Percentiles rank a stretch among this genome's conserved stretches.
Conservation (phyloP, 495 filamentous ascomycete species). For the Neurospora sp. region DNA sequence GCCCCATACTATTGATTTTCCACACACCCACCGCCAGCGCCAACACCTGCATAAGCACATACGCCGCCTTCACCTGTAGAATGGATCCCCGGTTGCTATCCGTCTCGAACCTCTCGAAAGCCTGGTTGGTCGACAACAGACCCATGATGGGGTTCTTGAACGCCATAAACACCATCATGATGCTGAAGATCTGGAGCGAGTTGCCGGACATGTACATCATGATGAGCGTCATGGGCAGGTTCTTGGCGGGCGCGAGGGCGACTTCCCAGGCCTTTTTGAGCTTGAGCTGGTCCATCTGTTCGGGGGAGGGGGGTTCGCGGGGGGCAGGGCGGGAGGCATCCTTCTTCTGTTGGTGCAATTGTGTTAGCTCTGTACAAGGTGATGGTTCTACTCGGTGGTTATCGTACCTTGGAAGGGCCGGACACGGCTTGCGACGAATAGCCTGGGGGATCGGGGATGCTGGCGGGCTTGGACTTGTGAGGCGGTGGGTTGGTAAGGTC, state of each 20-base stretch:
- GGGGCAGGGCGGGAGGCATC: constrained; percentile 29
- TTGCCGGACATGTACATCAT: constrained; percentile 99
- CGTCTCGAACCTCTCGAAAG: constrained; percentile 82
- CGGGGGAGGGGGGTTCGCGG: constrained; percentile 50
- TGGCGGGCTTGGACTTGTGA: constrained; percentile 42
- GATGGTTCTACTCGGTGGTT: too few relatives aligned
- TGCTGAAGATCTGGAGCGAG: constrained; percentile 95
- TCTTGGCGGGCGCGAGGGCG: constrained; percentile 86
- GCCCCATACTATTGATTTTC: constrained; percentile 95
- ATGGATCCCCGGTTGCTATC: constrained; percentile 63
- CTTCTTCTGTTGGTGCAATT: constrained; percentile 25
- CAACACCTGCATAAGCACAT: constrained; percentile 75
- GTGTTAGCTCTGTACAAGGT: neutral
- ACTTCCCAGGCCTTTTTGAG: constrained; percentile 99
- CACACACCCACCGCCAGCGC: constrained; percentile 80
- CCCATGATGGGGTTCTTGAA: constrained; percentile 94
- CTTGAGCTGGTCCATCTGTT: constrained; percentile 89
- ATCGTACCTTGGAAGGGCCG: constrained; percentile 36
- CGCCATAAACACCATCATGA: constrained; percentile 99
- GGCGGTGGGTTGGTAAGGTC: constrained; percentile 61
- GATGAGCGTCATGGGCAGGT: constrained; percentile 93
- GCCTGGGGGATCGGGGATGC: constrained; percentile 79
- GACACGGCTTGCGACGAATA: constrained; percentile 43
- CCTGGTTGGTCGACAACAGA: constrained; percentile 62
- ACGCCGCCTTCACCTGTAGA: constrained; percentile 71